phyloP scores from a whole-genome alignment of 1,139 yeast species.

The Hyphopichia buzzinii region DNA sequence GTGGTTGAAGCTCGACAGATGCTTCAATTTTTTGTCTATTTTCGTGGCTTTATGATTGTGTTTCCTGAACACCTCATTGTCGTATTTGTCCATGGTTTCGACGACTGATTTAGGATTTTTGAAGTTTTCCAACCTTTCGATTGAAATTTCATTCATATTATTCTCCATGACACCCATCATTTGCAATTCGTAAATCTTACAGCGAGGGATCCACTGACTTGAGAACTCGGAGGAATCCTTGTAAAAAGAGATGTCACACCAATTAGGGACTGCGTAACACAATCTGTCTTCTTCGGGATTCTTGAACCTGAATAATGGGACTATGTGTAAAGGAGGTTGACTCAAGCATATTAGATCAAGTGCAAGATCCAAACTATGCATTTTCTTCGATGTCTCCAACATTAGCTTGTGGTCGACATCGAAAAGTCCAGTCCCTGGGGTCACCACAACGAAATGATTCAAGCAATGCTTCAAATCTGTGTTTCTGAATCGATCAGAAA shows the following conservation, averaged over 20 bases:
- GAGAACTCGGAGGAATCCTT: conserved; percentile 48
- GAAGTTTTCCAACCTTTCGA: conserved; percentile 47
- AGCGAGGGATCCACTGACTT: conserved; percentile 84
- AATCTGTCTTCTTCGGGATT: conserved; percentile 45
- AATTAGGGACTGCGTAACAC: conserved; percentile 82
- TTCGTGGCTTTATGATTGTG: conserved; percentile 9
- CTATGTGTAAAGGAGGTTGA: conserved; percentile 87
- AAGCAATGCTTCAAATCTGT: conserved; percentile 87
- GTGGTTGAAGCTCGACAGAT: background rate
- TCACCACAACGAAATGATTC: conserved; percentile 76
- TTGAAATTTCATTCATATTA: conserved; percentile 65
- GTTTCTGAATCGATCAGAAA: conserved; percentile 78
- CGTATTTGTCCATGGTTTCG: conserved; percentile 62
- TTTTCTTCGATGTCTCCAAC: conserved; percentile 69
- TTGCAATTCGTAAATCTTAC: conserved; percentile 90
- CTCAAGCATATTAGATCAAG: conserved; percentile 86
- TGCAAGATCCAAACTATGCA: conserved; percentile 77
- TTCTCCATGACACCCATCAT: conserved; percentile 99
- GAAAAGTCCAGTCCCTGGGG: conserved; percentile 91
- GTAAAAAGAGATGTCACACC: conserved; percentile 94
- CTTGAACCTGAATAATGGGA: conserved; percentile 79
- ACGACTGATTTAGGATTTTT: conserved; percentile 32
- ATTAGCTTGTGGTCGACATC: conserved; percentile 86
- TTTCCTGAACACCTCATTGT: conserved; percentile 48
- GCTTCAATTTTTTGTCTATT: conserved; percentile 3